A percentile compares a stretch with the other conserved stretches of the same genome.
Conservation (phyloP, 495 filamentous ascomycete genomes). For the Neurospora tetrasperma region DNA sequence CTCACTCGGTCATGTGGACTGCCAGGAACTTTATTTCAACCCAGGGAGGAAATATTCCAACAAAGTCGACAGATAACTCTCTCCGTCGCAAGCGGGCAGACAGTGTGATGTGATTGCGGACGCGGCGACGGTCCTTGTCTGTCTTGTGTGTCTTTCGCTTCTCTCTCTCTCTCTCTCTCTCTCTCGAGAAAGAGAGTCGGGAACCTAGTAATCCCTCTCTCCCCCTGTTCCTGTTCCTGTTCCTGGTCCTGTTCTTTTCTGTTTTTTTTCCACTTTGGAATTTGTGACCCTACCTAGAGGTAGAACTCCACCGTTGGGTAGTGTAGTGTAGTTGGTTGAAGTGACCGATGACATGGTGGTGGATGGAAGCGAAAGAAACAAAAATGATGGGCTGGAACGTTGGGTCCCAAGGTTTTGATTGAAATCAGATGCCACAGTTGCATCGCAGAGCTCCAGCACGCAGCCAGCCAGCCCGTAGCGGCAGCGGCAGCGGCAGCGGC, state of each 20-base stretch:
- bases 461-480: background rate
- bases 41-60: background rate
- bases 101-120: background rate
- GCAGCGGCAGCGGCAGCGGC: background rate
- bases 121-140: background rate
- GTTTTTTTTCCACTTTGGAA: background rate
- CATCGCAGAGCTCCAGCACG: background rate
- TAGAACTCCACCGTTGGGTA: background rate
- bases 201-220: background rate
- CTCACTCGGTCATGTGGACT: conserved; percentile 2
- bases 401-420: background rate
- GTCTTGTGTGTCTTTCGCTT: background rate
- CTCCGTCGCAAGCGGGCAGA: too few relatives aligned
- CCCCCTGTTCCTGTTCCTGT: background rate
- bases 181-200: background rate
- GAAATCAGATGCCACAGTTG: background rate
- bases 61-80: too few relatives aligned
- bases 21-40: background rate
- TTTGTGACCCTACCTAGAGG: background rate
- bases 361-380: background rate
- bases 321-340: background rate
- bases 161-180: background rate
- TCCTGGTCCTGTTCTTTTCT: background rate
- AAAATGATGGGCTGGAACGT: background rate
- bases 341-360: background rate